Evolutionary conservation across 495 filamentous ascomycete genomes (phyloP).

Genomic region (Pyronema omphalodes): DNA sequence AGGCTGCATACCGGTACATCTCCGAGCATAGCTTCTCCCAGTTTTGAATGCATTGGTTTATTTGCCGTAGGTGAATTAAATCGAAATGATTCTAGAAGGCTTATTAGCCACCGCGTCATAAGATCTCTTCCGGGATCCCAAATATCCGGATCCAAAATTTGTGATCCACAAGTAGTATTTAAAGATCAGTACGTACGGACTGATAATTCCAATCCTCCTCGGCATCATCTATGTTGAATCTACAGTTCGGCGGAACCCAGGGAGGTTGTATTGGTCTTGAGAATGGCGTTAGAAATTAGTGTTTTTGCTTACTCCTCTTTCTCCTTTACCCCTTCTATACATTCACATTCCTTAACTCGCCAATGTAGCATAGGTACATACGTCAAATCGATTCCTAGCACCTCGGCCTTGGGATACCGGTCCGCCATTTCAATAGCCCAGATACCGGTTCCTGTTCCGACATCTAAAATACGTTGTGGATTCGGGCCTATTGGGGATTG

Average conservation of each 20-base stretch:
- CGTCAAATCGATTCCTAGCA: conserved; percentile 59
- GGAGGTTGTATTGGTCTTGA: neutral
- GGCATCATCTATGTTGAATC: conserved; percentile 55
- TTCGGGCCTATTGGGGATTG: conserved; percentile 25
- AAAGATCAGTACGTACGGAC: neutral
- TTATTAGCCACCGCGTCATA: neutral
- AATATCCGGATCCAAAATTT: neutral
- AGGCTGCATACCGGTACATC: neutral
- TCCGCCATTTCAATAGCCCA: conserved; percentile 80
- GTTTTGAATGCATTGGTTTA: neutral
- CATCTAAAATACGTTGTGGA: conserved; percentile 32
- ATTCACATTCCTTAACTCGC: neutral
- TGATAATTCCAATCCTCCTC: conserved; percentile 49
- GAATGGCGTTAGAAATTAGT: neutral
- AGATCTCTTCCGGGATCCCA: neutral
- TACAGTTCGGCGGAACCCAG: conserved; percentile 52
- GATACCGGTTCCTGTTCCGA: conserved; percentile 79
- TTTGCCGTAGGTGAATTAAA: conserved; percentile 61
- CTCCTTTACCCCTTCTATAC: conserved; percentile 14
- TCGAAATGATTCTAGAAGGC: conserved; percentile 63
- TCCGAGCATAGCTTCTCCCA: neutral
- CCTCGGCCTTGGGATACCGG: conserved; percentile 39
- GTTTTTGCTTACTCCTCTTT: conserved; percentile 16
- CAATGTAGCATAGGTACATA: conserved; percentile 29
- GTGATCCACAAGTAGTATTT: neutral